phyloP scores from a whole-genome alignment of 176 grass and related monocot species.

The Paspalum vaginatum region DNA sequence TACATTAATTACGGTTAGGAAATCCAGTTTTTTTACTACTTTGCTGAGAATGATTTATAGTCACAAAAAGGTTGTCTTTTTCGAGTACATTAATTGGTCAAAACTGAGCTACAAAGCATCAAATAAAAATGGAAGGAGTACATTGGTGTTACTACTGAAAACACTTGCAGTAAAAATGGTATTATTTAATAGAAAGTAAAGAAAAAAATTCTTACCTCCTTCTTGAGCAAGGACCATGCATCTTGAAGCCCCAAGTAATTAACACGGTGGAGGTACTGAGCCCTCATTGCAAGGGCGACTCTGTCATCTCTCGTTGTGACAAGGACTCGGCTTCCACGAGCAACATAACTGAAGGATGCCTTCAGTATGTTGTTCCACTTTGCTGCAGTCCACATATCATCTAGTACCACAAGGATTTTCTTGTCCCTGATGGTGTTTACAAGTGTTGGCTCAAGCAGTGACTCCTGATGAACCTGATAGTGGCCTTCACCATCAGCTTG shows the following conservation, averaged over 20 bases:
- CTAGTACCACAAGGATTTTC: slow-evolving; percentile 42
- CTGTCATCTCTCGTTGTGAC: slow-evolving; percentile 26
- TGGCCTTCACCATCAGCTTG: neutral
- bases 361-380: slow-evolving; percentile 7
- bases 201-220: neutral
- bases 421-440: neutral
- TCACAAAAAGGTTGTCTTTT: no score
- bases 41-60: no score
- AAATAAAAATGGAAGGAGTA: no score
- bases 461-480: neutral
- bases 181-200: no score
- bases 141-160: no score
- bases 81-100: no score
- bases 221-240: slow-evolving; percentile 14
- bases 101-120: no score
- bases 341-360: neutral
- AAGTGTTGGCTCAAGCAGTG: neutral
- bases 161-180: no score
- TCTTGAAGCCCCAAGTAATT: neutral
- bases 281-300: slow-evolving; percentile 11
- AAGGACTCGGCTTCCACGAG: slow-evolving; percentile 1
- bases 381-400: slow-evolving; percentile 38
- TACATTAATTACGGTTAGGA: no score
- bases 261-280: neutral
- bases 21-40: no score